Evolutionary conservation across 176 grass and related monocot genomes (phyloP), one percentile per base, ranked within the genome.

Genomic region (Areca catechu): DNA sequence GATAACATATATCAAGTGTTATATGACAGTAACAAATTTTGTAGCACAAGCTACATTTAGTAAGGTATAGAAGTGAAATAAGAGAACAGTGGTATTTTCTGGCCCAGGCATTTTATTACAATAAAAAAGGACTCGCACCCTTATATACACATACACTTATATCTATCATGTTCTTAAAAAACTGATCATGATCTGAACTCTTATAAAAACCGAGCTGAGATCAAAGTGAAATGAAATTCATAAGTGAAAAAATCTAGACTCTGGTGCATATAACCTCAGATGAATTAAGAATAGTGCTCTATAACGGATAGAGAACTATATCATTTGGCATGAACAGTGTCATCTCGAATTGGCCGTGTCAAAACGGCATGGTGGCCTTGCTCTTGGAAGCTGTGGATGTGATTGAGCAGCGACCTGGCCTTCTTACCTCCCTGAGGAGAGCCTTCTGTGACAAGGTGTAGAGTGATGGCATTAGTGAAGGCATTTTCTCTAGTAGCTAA

Each of bases 331-430:
- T 61, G 92, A 15, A 82, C 68, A 67, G 66, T 63, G 22, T 69
- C 56, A 7, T 85, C 78, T 23, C 58, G 68, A 1, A 16, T 49
- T 4, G 65, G n/a, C 4, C 20, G 49, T 7, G 72, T 3, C 12
- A 60, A 18, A 4, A 21, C 22, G 27, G 16, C 61, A 19, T 72
- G 3, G 19, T 43, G 4, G 15, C 68, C 68, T 71, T 70, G 74
- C 22, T 85, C 78, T 53, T 73, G 70, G 49, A 66, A 65, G 12
- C 22, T 62, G 67, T 91, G 87, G 49, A 97, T 91, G 56, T 74
- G 83, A 28, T 88, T 84, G 51, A 97, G 62, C 15, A 97, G 53
- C 72, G 61, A 88, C 61, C 77, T 71, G 2, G 93, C 87, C 34
- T 69, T 91, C 75, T 69, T 91, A 3, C 66, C 49, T 0, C 62